Percentiles rank a stretch among this genome's conserved stretches.
phyloP scores from a whole-genome alignment of 495 filamentous ascomycete genomes.

The Xylaria palmicola region DNA sequence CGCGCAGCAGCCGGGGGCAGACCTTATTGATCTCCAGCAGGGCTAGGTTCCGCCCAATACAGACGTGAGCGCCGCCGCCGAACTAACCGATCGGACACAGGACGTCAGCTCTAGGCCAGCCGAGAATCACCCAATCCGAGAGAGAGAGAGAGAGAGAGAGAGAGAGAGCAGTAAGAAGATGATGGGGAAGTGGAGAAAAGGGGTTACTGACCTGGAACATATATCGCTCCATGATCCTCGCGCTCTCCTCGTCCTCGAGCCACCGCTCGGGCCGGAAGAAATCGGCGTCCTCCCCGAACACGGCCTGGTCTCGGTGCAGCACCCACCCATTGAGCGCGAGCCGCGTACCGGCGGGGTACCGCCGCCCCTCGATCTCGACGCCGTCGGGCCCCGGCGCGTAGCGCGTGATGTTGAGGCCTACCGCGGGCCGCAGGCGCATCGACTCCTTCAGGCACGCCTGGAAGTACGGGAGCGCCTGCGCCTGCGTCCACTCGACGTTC shows the following conservation, averaged over 20 bases:
- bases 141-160: too few species aligned
- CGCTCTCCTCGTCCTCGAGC: conserved; percentile 53
- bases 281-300: conserved; percentile 66
- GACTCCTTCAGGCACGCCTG: conserved; percentile 67
- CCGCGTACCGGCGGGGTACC: conserved; percentile 51
- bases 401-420: conserved; percentile 55
- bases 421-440: conserved; percentile 63
- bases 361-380: conserved; percentile 50
- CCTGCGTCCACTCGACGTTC: conserved; percentile 45
- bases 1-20: conserved; percentile 46
- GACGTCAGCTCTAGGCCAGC: too few species aligned
- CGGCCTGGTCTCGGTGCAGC: conserved; percentile 47
- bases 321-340: conserved; percentile 58
- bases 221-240: conserved; percentile 47
- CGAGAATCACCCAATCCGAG: too few species aligned
- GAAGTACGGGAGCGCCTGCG: conserved; percentile 55
- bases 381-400: conserved; percentile 52
- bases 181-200: not conserved
- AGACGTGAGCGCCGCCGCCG: conserved; percentile 52
- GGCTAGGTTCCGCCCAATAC: conserved; percentile 56
- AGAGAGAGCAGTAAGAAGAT: conserved; percentile 5
- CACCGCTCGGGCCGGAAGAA: conserved; percentile 64
- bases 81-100: too few species aligned
- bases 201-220: conserved; percentile 47
- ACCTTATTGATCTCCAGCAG: conserved; percentile 60